Evolutionary conservation across 495 filamentous ascomycete genomes (phyloP).

Genomic region (Trichoderma asperelloides): DNA sequence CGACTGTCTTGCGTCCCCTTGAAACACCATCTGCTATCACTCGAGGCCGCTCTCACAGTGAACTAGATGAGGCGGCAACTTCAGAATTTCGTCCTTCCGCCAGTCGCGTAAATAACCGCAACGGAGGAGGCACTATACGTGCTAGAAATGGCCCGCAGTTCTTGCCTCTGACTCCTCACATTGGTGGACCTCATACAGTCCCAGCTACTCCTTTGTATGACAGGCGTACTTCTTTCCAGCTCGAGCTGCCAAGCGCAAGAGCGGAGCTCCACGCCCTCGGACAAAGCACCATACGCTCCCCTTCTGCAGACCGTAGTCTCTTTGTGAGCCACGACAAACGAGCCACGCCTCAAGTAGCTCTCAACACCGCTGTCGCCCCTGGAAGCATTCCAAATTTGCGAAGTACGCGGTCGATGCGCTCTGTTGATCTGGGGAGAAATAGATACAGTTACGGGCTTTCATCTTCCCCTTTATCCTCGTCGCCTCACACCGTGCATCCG

Average conservation of each 20-base stretch:
- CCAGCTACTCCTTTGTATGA: slow-evolving; percentile 42
- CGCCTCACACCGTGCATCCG: slow-evolving; percentile 17
- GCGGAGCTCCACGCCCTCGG: slow-evolving; percentile 20
- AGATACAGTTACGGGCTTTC: slow-evolving; percentile 17
- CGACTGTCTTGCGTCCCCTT: slow-evolving; percentile 5
- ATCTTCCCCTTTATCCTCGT: slow-evolving; percentile 29
- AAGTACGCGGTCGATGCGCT: slow-evolving; percentile 26
- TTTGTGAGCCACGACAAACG: slow-evolving; percentile 50
- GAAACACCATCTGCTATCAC: slow-evolving; percentile 37
- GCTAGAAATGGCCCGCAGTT: slow-evolving; percentile 17
- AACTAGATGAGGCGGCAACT: slow-evolving; percentile 15
- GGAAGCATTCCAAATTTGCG: slow-evolving; percentile 49
- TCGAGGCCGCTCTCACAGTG: slow-evolving; percentile 49
- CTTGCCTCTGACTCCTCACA: slow-evolving; percentile 27
- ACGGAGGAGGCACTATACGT: neutral
- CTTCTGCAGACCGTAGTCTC: slow-evolving; percentile 48
- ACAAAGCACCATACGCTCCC: slow-evolving; percentile 25
- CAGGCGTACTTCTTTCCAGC: slow-evolving; percentile 13
- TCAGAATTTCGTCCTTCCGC: neutral
- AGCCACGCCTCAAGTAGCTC: slow-evolving; percentile 52
- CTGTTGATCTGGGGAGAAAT: slow-evolving; percentile 20
- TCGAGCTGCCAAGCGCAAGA: slow-evolving; percentile 25
- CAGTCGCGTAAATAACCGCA: neutral
- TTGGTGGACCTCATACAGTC: slow-evolving; percentile 30
- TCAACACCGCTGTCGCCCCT: slow-evolving; percentile 54